These are phyloP conservation scores for Bathelium albidoporum DNA, from an alignment of 495 filamentous ascomycete species.

Conservation along the genomic window DNA sequence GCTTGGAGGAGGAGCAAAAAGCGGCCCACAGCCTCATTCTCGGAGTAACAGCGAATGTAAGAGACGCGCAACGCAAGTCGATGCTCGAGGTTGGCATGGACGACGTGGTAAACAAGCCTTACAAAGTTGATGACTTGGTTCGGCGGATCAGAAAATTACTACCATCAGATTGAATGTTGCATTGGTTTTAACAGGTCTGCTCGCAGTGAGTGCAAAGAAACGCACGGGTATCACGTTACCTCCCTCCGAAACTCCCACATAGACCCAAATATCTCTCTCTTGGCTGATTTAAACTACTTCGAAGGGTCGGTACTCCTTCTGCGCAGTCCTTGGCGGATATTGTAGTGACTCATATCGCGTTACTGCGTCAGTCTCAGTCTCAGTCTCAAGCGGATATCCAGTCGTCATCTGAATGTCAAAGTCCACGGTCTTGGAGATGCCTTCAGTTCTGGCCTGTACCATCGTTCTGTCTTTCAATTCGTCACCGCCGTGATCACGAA, in stretches of 20 bases:
- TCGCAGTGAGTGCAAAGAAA: neutral
- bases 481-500: neutral
- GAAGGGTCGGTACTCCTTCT: neutral
- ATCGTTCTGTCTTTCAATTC: neutral
- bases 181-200: neutral
- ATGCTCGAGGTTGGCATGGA: constrained; percentile 28
- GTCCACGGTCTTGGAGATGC: neutral
- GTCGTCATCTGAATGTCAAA: neutral
- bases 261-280: neutral
- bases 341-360: neutral
- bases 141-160: constrained; percentile 7
- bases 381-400: neutral
- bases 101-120: constrained; percentile 18
- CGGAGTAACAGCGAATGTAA: constrained; percentile 27
- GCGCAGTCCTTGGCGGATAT: neutral
- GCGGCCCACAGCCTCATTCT: constrained; percentile 19
- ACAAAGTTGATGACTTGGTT: constrained; percentile 17
- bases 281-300: neutral
- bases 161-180: neutral
- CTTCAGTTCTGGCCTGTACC: neutral
- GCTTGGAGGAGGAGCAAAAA: constrained; percentile 13
- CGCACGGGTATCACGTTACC: neutral
- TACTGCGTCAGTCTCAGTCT: neutral
- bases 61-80: constrained; percentile 21
- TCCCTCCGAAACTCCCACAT: neutral